These are phyloP conservation scores for Plasmodium yoelii DNA, from an alignment of 169 alveolate species.

Conservation along the genomic window DNA sequence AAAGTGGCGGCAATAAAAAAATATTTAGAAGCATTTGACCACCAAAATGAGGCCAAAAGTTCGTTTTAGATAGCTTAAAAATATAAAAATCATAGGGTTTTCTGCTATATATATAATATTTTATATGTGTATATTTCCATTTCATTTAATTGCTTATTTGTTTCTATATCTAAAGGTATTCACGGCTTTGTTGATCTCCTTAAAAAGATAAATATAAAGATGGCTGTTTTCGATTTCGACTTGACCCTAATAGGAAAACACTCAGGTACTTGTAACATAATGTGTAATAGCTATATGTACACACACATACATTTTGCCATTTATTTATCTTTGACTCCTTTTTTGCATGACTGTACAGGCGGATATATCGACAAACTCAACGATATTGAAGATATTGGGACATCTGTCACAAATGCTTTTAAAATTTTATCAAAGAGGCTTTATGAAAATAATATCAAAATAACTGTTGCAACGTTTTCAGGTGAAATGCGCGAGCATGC, in stretches of 20 bases:
- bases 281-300: not conserved
- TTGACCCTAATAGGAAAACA: constrained; percentile 62
- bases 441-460: constrained; percentile 20
- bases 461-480: constrained; percentile 66
- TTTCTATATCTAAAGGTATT: constrained; percentile 22
- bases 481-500: constrained; percentile 1
- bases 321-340: not conserved
- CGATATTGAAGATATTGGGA: constrained; percentile 37
- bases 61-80: not conserved
- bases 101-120: too few species aligned
- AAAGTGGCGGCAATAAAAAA: constrained; percentile 17
- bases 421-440: constrained; percentile 47
- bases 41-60: constrained; percentile 28
- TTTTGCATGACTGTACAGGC: constrained; percentile 4
- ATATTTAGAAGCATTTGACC: constrained; percentile 23
- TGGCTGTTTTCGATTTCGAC: constrained; percentile 67
- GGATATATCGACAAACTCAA: constrained; percentile 49
- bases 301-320: not conserved
- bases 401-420: constrained; percentile 32
- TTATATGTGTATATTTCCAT: too few species aligned
- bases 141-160: not conserved
- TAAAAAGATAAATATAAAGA: constrained; percentile 33
- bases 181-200: constrained; percentile 31
- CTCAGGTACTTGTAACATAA: constrained; percentile 16
- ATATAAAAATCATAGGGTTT: too few species aligned